These are phyloP conservation scores for Colletotrichum higginsianum DNA, from an alignment of 2,329 filamentous ascomycete species.

Conservation along the genomic window DNA sequence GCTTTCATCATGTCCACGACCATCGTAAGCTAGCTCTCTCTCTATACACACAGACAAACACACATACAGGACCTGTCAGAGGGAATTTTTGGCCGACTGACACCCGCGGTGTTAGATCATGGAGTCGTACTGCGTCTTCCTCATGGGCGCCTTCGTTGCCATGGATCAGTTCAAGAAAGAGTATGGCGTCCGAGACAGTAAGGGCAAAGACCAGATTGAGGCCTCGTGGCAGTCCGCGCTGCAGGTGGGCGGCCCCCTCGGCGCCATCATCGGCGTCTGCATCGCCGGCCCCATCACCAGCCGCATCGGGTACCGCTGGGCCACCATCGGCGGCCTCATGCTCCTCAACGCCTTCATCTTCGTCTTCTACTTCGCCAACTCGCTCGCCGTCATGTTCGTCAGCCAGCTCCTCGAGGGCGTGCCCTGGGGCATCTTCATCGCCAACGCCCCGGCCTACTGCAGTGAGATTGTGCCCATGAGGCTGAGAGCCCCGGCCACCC, in stretches of 20 bases:
- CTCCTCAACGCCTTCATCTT: constrained; percentile 73
- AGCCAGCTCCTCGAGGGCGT: constrained; percentile 73
- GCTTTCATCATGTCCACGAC: constrained; percentile 57
- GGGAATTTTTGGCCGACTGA: constrained; percentile 40
- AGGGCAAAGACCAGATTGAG: constrained; percentile 56
- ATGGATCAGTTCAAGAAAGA: constrained; percentile 59
- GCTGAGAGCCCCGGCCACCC: constrained; percentile 70
- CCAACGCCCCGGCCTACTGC: constrained; percentile 75
- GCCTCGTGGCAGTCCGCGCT: constrained; percentile 72
- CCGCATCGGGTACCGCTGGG: constrained; percentile 71
- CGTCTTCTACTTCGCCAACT: constrained; percentile 62
- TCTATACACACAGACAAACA: too few relatives aligned
- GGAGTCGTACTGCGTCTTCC: constrained; percentile 75
- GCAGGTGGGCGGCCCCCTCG: constrained; percentile 68
- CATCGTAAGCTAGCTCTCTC: constrained; percentile 53
- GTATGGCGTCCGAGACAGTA: constrained; percentile 60
- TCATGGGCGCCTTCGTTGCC: constrained; percentile 73
- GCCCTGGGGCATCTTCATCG: constrained; percentile 77
- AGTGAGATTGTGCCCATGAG: constrained; percentile 72
- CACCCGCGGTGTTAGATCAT: constrained; percentile 64
- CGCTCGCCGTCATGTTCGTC: constrained; percentile 61
- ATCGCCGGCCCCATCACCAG: constrained; percentile 74
- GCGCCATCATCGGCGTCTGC: constrained; percentile 73
- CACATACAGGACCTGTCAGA: background rate
- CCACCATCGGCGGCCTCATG: constrained; percentile 69